Evolutionary conservation across 495 filamentous ascomycete genomes (phyloP).

Genomic region (Delitschia confertaspora): DNA sequence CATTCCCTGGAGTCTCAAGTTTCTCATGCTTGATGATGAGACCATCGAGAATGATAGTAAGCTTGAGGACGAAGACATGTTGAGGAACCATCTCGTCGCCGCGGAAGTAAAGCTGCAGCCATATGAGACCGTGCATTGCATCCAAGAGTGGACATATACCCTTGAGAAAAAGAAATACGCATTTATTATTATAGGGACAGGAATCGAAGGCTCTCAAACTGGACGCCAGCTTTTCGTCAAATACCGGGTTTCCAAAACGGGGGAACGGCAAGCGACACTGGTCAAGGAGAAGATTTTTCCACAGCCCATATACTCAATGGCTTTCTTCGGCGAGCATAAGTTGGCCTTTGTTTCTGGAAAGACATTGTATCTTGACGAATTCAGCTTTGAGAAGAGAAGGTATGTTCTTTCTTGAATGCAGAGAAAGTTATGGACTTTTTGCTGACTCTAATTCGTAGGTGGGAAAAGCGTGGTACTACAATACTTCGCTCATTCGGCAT

Average conservation of each 20-base stretch:
- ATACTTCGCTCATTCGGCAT: constrained; percentile 28
- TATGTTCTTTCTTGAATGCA: constrained; percentile 1
- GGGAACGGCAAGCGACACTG: not conserved
- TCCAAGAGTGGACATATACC: constrained; percentile 25
- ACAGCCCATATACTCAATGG: constrained; percentile 13
- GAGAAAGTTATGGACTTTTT: not conserved
- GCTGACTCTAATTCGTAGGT: constrained; percentile 16
- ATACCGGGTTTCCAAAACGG: constrained; percentile 1
- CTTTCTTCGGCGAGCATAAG: constrained; percentile 1
- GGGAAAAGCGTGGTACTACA: constrained; percentile 7
- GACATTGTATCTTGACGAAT: constrained; percentile 9
- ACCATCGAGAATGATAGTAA: constrained; percentile 6
- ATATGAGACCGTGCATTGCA: constrained; percentile 22
- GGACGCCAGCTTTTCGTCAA: constrained; percentile 24
- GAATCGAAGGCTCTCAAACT: constrained; percentile 6
- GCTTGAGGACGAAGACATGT: not conserved
- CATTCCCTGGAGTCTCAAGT: constrained; percentile 8
- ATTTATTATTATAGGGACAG: constrained; percentile 25
- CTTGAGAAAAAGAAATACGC: constrained; percentile 12
- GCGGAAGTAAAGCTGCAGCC: constrained; percentile 11
- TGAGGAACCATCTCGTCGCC: constrained; percentile 1
- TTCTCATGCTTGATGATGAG: constrained; percentile 6
- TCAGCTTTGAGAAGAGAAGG: not conserved
- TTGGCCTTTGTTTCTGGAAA: constrained; percentile 5
- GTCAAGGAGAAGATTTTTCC: constrained; percentile 10